Evolutionary conservation across 2,329 filamentous ascomycete species (phyloP).

Genomic region (Trichoderma lentiforme): DNA sequence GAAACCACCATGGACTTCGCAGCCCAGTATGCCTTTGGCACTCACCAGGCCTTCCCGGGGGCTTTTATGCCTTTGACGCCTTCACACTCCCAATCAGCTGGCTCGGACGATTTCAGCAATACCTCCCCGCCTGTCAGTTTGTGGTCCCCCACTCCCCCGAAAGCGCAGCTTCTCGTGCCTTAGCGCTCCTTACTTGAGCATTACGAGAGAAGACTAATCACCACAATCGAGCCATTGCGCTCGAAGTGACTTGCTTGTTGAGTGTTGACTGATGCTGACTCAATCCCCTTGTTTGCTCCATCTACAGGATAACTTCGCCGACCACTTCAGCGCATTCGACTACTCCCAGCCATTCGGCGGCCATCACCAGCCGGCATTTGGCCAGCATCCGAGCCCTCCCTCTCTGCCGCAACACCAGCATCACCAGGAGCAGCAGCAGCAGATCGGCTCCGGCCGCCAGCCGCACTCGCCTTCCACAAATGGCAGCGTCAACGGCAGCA

Average conservation of each 20-base stretch:
- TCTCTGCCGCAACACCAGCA: slow-evolving; percentile 9
- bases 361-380: slow-evolving; percentile 30
- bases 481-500: slow-evolving; percentile 23
- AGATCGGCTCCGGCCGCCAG: slow-evolving; percentile 25
- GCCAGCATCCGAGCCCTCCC: slow-evolving; percentile 22
- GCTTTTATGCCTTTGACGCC: slow-evolving; percentile 56
- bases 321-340: slow-evolving; percentile 50
- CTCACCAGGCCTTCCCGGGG: slow-evolving; percentile 46
- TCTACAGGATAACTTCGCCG: slow-evolving; percentile 48
- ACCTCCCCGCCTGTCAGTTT: slow-evolving; percentile 54
- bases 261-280: slow-evolving; percentile 6
- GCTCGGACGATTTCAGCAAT: slow-evolving; percentile 53
- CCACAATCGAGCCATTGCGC: neutral
- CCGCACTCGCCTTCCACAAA: slow-evolving; percentile 23
- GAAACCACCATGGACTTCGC: slow-evolving; percentile 49
- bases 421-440: slow-evolving; percentile 25
- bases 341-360: slow-evolving; percentile 39
- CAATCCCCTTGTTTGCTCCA: slow-evolving; percentile 4
- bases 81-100: slow-evolving; percentile 52
- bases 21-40: slow-evolving; percentile 44
- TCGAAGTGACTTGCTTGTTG: neutral
- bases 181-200: slow-evolving; percentile 33
- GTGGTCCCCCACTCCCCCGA: slow-evolving; percentile 27
- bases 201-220: slow-evolving; percentile 26
- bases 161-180: slow-evolving; percentile 21